These are phyloP conservation scores for Lachnellula subtilissima DNA, from an alignment of 2,329 filamentous ascomycete genomes.

Conservation along the genomic window DNA sequence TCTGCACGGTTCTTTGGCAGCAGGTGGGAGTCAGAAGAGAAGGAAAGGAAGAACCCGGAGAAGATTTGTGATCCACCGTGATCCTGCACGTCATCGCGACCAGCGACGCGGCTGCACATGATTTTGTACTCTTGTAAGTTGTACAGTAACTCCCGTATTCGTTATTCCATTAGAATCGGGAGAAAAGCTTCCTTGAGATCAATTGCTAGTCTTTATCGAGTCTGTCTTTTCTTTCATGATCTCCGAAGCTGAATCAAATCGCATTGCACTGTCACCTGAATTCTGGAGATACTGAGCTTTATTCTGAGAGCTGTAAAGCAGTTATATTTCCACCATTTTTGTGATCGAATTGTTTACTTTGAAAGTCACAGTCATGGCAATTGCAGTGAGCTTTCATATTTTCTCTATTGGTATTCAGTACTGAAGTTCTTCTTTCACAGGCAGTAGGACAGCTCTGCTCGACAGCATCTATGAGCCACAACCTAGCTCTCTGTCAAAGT, in stretches of 20 bases:
- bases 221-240: background rate
- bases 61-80: background rate
- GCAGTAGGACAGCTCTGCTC: slow-evolving; percentile 88
- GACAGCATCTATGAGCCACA: slow-evolving; percentile 70
- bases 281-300: too few species aligned
- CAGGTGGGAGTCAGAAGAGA: background rate
- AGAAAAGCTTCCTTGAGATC: background rate
- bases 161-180: background rate
- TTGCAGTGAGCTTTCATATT: slow-evolving; percentile 23
- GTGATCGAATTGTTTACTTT: background rate
- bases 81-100: slow-evolving; percentile 1
- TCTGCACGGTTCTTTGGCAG: background rate
- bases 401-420: background rate
- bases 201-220: background rate
- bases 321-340: background rate
- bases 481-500: slow-evolving; percentile 70
- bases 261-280: background rate
- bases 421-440: slow-evolving; percentile 39
- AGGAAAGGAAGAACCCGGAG: background rate
- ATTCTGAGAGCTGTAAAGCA: background rate
- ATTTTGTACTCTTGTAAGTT: background rate
- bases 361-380: slow-evolving; percentile 23
- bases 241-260: background rate
- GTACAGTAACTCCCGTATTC: background rate
- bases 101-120: background rate